A percentile compares a stretch with the other conserved stretches of the same genome.
phyloP scores from a whole-genome alignment of 768 basidiomycete species.

The Auricularia sp. region DNA sequence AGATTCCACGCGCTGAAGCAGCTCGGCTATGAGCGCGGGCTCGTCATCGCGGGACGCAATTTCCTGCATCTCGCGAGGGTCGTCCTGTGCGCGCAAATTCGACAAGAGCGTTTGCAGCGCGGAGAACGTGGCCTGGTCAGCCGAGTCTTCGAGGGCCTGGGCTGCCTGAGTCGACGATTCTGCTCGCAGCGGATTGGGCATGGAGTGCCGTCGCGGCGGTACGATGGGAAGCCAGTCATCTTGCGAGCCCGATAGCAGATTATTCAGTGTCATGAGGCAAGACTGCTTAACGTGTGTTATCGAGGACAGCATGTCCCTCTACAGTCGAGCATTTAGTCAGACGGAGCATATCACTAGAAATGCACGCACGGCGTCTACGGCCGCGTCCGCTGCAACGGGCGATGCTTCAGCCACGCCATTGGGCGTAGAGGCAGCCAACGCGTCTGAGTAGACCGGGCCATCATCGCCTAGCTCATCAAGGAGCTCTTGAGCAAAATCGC shows the following conservation, averaged over 20 bases:
- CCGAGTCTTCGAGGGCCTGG: constrained; percentile 1
- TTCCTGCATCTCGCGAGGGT: constrained; percentile 38
- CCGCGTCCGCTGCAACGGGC: not conserved
- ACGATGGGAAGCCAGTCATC: constrained; percentile 43
- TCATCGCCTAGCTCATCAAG: not conserved
- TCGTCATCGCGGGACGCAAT: constrained; percentile 29
- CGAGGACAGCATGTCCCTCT: constrained; percentile 29
- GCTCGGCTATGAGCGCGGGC: constrained; percentile 46
- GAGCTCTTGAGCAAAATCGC: not conserved
- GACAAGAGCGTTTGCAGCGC: constrained; percentile 47
- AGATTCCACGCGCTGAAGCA: constrained; percentile 42
- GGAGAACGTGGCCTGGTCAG: constrained; percentile 15
- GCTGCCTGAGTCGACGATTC: constrained; percentile 13
- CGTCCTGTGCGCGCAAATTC: constrained; percentile 46
- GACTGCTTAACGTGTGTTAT: constrained; percentile 63
- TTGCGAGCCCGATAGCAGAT: constrained; percentile 44
- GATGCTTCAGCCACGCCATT: not conserved
- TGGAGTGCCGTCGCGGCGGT: constrained; percentile 50
- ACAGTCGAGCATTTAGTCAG: not conserved
- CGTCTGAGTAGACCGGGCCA: not conserved
- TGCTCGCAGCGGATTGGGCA: constrained; percentile 30
- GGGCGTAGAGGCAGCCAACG: not conserved
- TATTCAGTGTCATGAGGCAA: constrained; percentile 63
- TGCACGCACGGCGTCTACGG: not conserved
- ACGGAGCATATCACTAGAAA: not conserved